phyloP scores from a whole-genome alignment of 257 asterid species.

The Haberlea rhodopensis region DNA sequence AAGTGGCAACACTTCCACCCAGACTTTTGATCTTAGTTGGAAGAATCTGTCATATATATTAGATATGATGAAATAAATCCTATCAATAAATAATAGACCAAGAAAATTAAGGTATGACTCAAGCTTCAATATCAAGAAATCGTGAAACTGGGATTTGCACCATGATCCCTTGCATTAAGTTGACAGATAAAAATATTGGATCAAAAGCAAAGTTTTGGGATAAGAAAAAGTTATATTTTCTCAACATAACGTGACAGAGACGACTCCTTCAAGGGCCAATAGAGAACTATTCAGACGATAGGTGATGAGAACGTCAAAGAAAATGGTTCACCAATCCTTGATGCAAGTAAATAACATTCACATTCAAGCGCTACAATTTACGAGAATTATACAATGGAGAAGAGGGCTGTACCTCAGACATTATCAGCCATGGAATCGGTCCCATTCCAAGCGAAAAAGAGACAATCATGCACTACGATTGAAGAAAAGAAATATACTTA shows the following conservation, averaged over 20 bases:
- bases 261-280: background rate
- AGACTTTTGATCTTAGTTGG: slow-evolving; percentile 81
- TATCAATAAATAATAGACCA: background rate
- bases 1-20: slow-evolving; percentile 87
- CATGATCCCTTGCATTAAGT: no score
- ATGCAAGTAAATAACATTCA: background rate
- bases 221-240: no score
- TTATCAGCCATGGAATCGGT: slow-evolving; percentile 91
- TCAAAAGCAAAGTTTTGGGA: no score
- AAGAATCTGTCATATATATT: slow-evolving; percentile 53
- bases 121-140: background rate
- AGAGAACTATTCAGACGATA: background rate
- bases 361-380: background rate
- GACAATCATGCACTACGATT: slow-evolving; percentile 59
- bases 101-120: background rate
- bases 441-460: slow-evolving; percentile 94
- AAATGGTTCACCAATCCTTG: background rate
- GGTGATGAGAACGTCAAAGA: no score
- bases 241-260: no score
- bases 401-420: slow-evolving; percentile 76
- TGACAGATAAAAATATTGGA: background rate
- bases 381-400: background rate
- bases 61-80: background rate
- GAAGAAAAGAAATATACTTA: slow-evolving; percentile 13
- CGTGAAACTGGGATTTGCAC: background rate